A percentile compares a stretch with the other conserved stretches of the same genome.
Evolutionary conservation across 2,329 filamentous ascomycete species (phyloP).

Genomic region (Lasiodiplodia citricola): DNA sequence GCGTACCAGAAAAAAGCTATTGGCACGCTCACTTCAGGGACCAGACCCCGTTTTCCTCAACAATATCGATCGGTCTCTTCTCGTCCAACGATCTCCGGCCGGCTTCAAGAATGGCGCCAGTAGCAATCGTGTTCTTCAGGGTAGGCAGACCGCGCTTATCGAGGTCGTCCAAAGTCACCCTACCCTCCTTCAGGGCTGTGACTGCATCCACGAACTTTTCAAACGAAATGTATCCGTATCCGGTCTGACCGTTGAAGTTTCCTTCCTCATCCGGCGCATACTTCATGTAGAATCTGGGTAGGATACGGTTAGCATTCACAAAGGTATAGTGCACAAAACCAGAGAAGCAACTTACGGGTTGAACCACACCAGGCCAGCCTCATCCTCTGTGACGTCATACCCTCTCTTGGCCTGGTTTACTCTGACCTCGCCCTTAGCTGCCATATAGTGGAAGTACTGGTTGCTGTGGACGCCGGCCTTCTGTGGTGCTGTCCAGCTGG

Average conservation of each 20-base stretch:
- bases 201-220: conserved; percentile 96
- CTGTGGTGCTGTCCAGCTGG: conserved; percentile 92
- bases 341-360: conserved; percentile 66
- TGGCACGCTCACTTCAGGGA: conserved; percentile 58
- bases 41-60: conserved; percentile 70
- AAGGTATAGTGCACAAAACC: not conserved
- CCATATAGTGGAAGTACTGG: conserved; percentile 97
- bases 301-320: not conserved
- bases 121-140: conserved; percentile 85
- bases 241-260: conserved; percentile 88
- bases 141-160: conserved; percentile 84
- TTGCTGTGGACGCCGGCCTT: conserved; percentile 94
- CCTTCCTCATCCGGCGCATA: conserved; percentile 94
- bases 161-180: conserved; percentile 73
- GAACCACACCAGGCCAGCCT: conserved; percentile 75
- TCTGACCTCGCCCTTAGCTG: conserved; percentile 79
- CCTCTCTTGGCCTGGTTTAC: conserved; percentile 93
- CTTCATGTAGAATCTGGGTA: conserved; percentile 79
- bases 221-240: conserved; percentile 92
- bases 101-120: conserved; percentile 88
- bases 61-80: conserved; percentile 76
- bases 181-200: conserved; percentile 75
- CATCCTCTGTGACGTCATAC: conserved; percentile 92
- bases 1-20: not conserved
- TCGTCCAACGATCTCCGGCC: conserved; percentile 86